Percentiles rank a stretch among this genome's conserved stretches.
These are phyloP conservation scores for Sindora glabra DNA, from an alignment of 306 rosid genomes.

Conservation along the genomic window DNA sequence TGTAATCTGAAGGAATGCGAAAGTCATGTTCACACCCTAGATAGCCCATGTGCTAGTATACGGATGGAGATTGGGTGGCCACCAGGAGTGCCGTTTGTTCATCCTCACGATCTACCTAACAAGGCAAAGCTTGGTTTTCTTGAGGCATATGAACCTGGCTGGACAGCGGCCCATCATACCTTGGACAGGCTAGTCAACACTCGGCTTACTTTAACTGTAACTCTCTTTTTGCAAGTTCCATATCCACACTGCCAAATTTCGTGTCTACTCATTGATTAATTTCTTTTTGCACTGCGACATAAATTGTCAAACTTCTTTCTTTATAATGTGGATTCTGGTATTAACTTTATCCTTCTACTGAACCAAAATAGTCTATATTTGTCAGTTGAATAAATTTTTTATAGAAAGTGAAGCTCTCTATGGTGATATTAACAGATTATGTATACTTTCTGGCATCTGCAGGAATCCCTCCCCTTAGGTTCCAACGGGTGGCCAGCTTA, in stretches of 20 bases:
- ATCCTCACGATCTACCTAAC: slow-evolving; percentile 96
- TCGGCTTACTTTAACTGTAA: slow-evolving; percentile 54
- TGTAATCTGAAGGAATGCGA: slow-evolving; percentile 96
- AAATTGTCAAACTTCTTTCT: no score
- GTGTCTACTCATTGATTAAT: no score
- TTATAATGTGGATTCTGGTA: no score
- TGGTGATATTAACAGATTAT: slow-evolving; percentile 8
- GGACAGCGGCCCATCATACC: slow-evolving; percentile 90
- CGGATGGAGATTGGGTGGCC: slow-evolving; percentile 98
- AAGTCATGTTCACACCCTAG: slow-evolving; percentile 63
- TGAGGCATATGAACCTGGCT: slow-evolving; percentile 98
- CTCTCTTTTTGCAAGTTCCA: slow-evolving; percentile 40
- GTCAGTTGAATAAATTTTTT: slow-evolving; percentile 1
- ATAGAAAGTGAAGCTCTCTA: neutral
- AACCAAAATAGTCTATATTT: neutral
- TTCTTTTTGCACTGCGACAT: no score
- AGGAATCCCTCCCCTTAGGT: slow-evolving; percentile 46
- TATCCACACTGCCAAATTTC: slow-evolving; percentile 4
- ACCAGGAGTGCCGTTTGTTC: slow-evolving; percentile 94
- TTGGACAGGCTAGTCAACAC: slow-evolving; percentile 80
- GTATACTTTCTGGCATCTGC: slow-evolving; percentile 24
- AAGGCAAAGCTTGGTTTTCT: slow-evolving; percentile 97
- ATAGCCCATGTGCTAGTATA: slow-evolving; percentile 90
- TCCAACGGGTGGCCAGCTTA: slow-evolving; percentile 13
- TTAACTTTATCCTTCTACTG: neutral